Base-by-base conservation (phyloP, 495 filamentous ascomycete genomes). In the Collariella sp. region DNA sequence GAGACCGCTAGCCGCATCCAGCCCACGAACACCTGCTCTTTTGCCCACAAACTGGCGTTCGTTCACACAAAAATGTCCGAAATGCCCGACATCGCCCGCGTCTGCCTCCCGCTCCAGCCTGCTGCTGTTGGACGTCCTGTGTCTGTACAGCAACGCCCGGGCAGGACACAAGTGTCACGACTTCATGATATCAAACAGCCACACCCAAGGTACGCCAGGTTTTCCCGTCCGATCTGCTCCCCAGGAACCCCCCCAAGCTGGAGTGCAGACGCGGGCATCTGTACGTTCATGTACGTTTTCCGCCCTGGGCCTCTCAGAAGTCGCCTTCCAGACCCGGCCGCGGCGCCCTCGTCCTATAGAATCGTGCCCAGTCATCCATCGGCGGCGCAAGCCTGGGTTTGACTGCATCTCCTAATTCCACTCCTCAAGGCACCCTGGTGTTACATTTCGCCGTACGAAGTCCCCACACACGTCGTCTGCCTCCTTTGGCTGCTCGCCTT, bases 351-450 rank as follows among this genome's bases (percentile, higher is more conserved):
- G 54, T 58, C 67, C 67, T 69, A 69, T 70, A 57, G 54, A 58
- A 66, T 64, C 58, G 57, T 70, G 67, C 65, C 67, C 65, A 62
- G 65, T 70, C 67, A 70, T 70, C 67, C 66, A 60, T 59, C 54
- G 62, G 60, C 63, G 57, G 54, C 63, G 49, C 61, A 66, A 52
- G 57, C 63, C 59, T 63, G 61, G 26, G 57, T 56, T 64, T 65
- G 61, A 61, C 64, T 63, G 64, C 66, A 62, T 62, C 50, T 51
- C 51, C 60, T 54, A 57, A 55, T 55, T 60, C 62, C 49, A 55
- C 54, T 54, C 52, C n/a, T n/a, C n/a, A n/a, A 34, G 56, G 52
- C n/a, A n/a, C 49, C 61, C 56, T 61, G 26, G 60, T 46, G 64
- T 69, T 69, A 62, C 67, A 66, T 67, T 65, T 58, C 54, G 34